A percentile compares a stretch with the other conserved stretches of the same genome.
These are phyloP conservation scores for Moricandia moricandioides DNA, from an alignment of 345 rosid species.

Conservation along the genomic window DNA sequence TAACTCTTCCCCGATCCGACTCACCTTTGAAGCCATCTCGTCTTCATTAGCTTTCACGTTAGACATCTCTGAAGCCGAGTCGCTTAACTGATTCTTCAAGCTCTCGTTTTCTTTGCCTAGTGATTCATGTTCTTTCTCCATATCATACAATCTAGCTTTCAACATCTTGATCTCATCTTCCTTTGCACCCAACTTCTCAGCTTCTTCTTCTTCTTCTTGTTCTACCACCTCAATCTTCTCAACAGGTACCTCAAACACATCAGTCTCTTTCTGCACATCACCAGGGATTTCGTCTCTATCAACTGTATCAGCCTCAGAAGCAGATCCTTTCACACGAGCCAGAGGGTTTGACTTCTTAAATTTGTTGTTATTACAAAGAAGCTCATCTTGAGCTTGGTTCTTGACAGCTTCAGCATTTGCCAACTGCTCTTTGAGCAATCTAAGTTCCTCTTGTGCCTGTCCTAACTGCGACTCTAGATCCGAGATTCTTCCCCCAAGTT, in stretches of 20 bases:
- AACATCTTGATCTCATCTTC: constrained; percentile 54
- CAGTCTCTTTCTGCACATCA: constrained; percentile 53
- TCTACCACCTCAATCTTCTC: constrained; percentile 43
- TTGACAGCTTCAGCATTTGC: constrained; percentile 82
- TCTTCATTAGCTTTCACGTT: constrained; percentile 50
- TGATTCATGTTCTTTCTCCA: constrained; percentile 50
- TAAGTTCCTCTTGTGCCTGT: constrained; percentile 85
- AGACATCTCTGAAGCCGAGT: constrained; percentile 39
- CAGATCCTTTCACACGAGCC: constrained; percentile 17
- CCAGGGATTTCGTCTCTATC: constrained; percentile 44
- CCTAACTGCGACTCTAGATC: constrained; percentile 87
- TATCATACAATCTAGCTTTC: constrained; percentile 55
- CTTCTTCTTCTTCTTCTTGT: constrained; percentile 19
- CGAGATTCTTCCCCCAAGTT: constrained; percentile 77
- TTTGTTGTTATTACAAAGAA: constrained; percentile 46
- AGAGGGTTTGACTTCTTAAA: constrained; percentile 40
- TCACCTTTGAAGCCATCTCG: constrained; percentile 45
- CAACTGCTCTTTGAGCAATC: constrained; percentile 69
- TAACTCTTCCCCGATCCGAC: constrained; percentile 54
- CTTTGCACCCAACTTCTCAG: constrained; percentile 42
- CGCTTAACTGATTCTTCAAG: constrained; percentile 55
- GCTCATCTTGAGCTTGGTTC: constrained; percentile 63
- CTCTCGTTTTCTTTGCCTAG: constrained; percentile 48
- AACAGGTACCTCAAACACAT: constrained; percentile 70
- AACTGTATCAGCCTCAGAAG: constrained; percentile 22